Base-by-base conservation (phyloP, 768 basidiomycete species). In the Boletus patriciae region DNA sequence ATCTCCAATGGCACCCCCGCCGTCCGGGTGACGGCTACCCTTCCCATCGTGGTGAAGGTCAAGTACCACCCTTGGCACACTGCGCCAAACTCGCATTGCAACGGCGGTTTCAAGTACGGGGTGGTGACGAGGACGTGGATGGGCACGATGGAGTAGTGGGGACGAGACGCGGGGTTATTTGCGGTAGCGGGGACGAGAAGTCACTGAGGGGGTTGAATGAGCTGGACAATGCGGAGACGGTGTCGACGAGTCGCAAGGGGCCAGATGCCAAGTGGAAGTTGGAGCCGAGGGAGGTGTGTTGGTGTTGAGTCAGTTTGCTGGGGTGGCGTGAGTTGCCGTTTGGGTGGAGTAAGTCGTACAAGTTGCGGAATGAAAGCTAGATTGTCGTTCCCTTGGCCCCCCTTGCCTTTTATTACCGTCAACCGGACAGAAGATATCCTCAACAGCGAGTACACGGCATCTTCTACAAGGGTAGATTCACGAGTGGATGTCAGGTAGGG, bases 251-350 rank as follows among this genome's bases (percentile, higher is more conserved):
- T 60, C 79, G 79, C 48, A 86, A 80, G 70, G 87, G 86, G n/a
- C 90, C 89, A 42, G 89, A 90, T 70, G 90, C 87, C 46, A 83
- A 79, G 73, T 92, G 91, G 90, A 77, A 76, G 58, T 58, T 83
- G 40, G 69, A 73, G 12, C 70, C 72, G 1, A 70, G 62, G 49
- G 76, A 73, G 10, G 78, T 78, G 31, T 73, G 21, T 41, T 60
- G 21, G 69, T 76, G 47, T 66, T 81, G 50, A 37, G 46, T 25
- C 56, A 58, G 54, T 40, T 68, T 25, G 59, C 58, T 7, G 54
- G 58, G 3, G 45, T 50, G 47, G 33, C 11, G 34, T 38, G 45
- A 45, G 25, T 6, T 40, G 38, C 15, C 5, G 15, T 15, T 33
- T 10, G n/a, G n/a, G n/a, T 2, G 4, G 10, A 33, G 31, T 12